phyloP scores from a whole-genome alignment of 495 filamentous ascomycete species.

The Podospora pseudopauciseta region DNA sequence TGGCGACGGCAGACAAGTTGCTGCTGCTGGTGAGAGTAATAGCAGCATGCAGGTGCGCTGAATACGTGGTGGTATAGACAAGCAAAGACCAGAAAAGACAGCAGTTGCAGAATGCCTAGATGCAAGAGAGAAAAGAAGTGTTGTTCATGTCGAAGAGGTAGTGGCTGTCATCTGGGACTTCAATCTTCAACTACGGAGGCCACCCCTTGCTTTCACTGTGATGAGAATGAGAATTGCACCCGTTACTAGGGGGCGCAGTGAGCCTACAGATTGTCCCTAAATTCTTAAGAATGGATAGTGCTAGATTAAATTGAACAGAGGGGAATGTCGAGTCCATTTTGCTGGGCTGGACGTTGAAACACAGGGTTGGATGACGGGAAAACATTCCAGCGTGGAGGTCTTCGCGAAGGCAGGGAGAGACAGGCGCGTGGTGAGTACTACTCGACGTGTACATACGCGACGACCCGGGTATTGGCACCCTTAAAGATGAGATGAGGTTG shows the following conservation, averaged over 20 bases:
- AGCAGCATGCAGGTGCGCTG: conserved; percentile 3
- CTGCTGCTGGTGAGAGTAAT: background rate
- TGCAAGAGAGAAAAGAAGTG: background rate
- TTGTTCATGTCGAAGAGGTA: conserved; percentile 19
- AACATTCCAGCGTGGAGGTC: conserved; percentile 24
- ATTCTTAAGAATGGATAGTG: background rate
- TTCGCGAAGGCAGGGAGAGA: conserved; percentile 6
- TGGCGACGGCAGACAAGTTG: conserved; percentile 5
- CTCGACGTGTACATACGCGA: background rate
- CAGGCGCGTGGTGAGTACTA: conserved; percentile 8
- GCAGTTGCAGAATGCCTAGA: background rate
- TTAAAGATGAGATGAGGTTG: no score
- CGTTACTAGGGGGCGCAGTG: conserved; percentile 6
- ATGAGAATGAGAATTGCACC: background rate
- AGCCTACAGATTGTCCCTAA: conserved; percentile 7
- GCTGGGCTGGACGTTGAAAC: conserved; percentile 12
- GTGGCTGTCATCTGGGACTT: background rate
- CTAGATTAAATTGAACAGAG: conserved; percentile 4
- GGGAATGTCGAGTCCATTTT: conserved; percentile 14
- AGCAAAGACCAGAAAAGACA: background rate
- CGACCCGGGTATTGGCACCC: background rate
- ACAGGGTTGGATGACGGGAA: conserved; percentile 20
- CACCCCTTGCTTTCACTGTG: background rate
- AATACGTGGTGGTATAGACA: conserved; percentile 7
- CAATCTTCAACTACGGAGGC: background rate